Conservation (phyloP, 106 monocot species). For the Cymbidium sinense region DNA sequence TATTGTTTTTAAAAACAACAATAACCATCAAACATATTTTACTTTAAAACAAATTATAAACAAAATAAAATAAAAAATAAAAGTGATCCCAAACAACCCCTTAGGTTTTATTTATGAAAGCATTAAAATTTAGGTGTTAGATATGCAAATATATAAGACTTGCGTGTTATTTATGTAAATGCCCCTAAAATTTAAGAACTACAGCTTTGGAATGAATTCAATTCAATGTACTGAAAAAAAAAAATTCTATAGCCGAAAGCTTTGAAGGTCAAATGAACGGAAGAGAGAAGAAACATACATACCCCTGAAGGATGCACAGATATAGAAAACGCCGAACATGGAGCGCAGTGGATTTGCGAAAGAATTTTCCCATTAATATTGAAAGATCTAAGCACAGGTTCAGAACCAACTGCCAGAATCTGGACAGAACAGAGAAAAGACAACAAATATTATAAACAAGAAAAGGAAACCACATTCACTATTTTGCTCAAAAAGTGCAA, state of each 20-base stretch:
- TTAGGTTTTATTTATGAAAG: no score
- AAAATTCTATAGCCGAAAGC: not conserved
- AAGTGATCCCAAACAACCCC: no score
- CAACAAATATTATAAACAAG: not conserved
- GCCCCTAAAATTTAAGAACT: no score
- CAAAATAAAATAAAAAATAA: no score
- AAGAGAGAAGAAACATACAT: constrained; percentile 7
- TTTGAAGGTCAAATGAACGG: not conserved
- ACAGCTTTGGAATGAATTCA: no score
- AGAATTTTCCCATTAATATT: constrained; percentile 59
- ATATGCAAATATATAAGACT: no score
- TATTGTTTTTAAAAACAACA: no score
- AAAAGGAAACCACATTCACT: not conserved
- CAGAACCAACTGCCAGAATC: constrained; percentile 78
- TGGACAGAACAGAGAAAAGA: constrained; percentile 17
- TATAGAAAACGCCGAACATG: constrained; percentile 74
- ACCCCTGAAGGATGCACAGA: constrained; percentile 77
- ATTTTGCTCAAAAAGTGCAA: not conserved
- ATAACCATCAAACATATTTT: no score
- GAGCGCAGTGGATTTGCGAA: constrained; percentile 95
- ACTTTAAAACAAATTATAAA: no score
- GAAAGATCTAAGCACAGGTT: constrained; percentile 66
- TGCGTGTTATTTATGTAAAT: no score
- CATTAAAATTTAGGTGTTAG: no score
- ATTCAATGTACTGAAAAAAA: no score